Conservation (phyloP, 1,284 basidiomycete genomes). For the Ganoderma sinense region DNA sequence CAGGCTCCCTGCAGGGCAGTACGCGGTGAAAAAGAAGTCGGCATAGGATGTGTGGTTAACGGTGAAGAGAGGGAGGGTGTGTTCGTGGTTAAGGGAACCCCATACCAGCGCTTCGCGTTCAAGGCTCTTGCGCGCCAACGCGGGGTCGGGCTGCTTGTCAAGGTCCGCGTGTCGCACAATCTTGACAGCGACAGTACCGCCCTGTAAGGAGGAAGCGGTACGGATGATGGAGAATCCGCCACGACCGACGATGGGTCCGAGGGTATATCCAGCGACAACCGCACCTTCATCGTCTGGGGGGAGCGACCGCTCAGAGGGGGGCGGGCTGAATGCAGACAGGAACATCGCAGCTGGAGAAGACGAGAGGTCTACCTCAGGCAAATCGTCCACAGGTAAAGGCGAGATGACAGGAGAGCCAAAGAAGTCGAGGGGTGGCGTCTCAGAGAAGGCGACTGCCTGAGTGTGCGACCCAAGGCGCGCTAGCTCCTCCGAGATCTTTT, state of each 20-base stretch:
- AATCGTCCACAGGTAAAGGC: slow-evolving; percentile 27
- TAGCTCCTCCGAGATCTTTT: slow-evolving; percentile 18
- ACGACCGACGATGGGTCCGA: slow-evolving; percentile 82
- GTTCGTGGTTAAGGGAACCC: slow-evolving; percentile 77
- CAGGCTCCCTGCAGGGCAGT: slow-evolving; percentile 86
- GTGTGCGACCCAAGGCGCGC: slow-evolving; percentile 19
- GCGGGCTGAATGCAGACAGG: slow-evolving; percentile 70
- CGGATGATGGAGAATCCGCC: slow-evolving; percentile 92
- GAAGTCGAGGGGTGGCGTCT: slow-evolving; percentile 13
- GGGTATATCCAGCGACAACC: slow-evolving; percentile 72
- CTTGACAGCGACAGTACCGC: slow-evolving; percentile 82
- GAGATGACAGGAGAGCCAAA: slow-evolving; percentile 19
- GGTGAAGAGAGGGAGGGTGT: slow-evolving; percentile 85
- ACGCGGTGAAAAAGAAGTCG: slow-evolving; percentile 87
- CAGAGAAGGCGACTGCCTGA: slow-evolving; percentile 19
- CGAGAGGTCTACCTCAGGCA: slow-evolving; percentile 35
- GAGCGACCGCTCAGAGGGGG: slow-evolving; percentile 38
- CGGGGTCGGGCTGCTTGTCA: slow-evolving; percentile 56
- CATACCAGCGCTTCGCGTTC: slow-evolving; percentile 85
- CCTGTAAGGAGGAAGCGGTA: slow-evolving; percentile 72
- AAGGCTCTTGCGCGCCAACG: slow-evolving; percentile 61
- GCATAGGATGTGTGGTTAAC: slow-evolving; percentile 69
- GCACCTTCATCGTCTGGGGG: slow-evolving; percentile 63
- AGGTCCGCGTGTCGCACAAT: slow-evolving; percentile 71
- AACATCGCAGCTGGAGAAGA: slow-evolving; percentile 83